A percentile compares a stretch with the other conserved stretches of the same genome.
phyloP scores from a whole-genome alignment of 495 filamentous ascomycete genomes.

The Penicillium coprophilum region DNA sequence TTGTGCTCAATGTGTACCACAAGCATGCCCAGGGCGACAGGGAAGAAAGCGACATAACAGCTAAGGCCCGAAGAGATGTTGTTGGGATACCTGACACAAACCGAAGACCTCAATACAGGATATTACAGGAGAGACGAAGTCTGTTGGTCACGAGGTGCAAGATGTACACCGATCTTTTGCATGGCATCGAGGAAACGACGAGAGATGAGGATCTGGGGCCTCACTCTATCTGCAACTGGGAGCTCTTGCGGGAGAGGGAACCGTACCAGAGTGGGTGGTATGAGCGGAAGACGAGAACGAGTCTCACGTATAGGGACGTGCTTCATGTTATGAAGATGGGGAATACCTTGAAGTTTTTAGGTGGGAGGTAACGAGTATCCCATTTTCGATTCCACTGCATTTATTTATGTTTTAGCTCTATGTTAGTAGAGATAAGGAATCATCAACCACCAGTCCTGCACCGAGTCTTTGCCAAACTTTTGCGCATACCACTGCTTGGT shows the following conservation, averaged over 20 bases:
- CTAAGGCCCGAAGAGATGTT: slow-evolving; percentile 21
- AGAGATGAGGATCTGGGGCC: slow-evolving; percentile 60
- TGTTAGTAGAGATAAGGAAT: slow-evolving; percentile 73
- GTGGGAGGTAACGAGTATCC: slow-evolving; percentile 30
- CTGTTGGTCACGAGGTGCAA: slow-evolving; percentile 68
- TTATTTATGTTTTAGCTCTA: not conserved
- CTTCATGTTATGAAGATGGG: slow-evolving; percentile 78
- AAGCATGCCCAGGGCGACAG: slow-evolving; percentile 52
- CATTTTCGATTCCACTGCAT: not conserved
- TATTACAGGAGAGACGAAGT: slow-evolving; percentile 85
- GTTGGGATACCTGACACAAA: slow-evolving; percentile 14
- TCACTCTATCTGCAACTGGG: slow-evolving; percentile 79
- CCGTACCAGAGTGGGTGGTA: slow-evolving; percentile 58
- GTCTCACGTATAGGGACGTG: slow-evolving; percentile 93
- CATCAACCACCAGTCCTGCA: slow-evolving; percentile 75
- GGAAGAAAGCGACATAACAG: not conserved
- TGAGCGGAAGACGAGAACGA: slow-evolving; percentile 67
- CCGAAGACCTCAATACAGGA: slow-evolving; percentile 55
- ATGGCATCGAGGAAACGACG: slow-evolving; percentile 67
- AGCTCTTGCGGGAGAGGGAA: slow-evolving; percentile 61
- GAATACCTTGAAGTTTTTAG: slow-evolving; percentile 61
- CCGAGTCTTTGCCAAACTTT: slow-evolving; percentile 70
- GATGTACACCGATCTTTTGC: slow-evolving; percentile 71
- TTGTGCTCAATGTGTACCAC: slow-evolving; percentile 76
- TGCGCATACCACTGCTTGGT: slow-evolving; percentile 78